These are phyloP conservation scores for Hura crepitans DNA, from an alignment of 441 rosid species.

Conservation along the genomic window DNA sequence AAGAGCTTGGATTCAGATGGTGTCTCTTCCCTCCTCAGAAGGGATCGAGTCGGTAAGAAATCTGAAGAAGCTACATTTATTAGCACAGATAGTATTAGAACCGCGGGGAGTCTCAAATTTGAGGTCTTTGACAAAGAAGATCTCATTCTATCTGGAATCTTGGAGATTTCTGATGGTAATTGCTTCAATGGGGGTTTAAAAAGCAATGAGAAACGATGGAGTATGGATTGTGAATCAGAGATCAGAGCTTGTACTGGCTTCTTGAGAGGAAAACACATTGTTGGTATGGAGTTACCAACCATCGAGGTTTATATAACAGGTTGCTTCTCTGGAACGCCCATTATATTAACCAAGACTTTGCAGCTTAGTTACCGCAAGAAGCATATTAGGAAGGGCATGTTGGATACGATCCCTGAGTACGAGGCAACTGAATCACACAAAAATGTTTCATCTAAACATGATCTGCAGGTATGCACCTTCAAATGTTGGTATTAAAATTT, in stretches of 20 bases:
- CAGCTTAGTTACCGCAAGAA: conserved; percentile 58
- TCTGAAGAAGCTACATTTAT: conserved; percentile 78
- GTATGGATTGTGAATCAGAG: conserved; percentile 58
- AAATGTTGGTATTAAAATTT: background rate
- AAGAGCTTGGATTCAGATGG: conserved; percentile 50
- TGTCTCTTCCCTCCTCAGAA: conserved; percentile 52
- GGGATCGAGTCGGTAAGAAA: conserved; percentile 67
- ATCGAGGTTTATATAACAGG: conserved; percentile 82
- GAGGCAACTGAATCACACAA: conserved; percentile 47
- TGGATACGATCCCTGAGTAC: conserved; percentile 74
- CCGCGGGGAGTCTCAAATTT: conserved; percentile 66
- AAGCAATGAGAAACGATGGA: conserved; percentile 49
- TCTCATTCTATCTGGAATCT: conserved; percentile 56
- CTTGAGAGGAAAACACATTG: conserved; percentile 48
- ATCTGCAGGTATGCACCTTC: conserved; percentile 49
- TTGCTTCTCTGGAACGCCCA: conserved; percentile 61
- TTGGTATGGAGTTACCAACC: conserved; percentile 39
- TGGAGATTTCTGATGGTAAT: conserved; percentile 49
- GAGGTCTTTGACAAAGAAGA: conserved; percentile 59
- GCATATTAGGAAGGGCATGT: conserved; percentile 47
- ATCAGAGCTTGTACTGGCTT: conserved; percentile 43
- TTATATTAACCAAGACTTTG: conserved; percentile 72
- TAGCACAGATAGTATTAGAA: conserved; percentile 68
- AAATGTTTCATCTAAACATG: conserved; percentile 32
- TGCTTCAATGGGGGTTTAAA: conserved; percentile 48